Base-by-base conservation (phyloP, 208 protist genomes). In the Tritrichomonas musculus region DNA sequence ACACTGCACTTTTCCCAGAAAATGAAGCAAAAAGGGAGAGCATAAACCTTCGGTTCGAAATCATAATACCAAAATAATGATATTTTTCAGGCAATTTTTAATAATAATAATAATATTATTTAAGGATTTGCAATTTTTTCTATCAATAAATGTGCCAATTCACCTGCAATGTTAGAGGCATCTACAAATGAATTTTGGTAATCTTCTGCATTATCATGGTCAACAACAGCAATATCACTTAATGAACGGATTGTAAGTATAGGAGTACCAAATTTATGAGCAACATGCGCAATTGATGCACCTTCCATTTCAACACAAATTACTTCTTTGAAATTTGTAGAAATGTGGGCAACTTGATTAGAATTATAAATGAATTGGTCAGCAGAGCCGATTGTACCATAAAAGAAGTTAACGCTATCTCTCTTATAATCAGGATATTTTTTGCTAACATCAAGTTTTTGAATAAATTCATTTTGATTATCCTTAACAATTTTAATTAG, bases 291-390 rank as follows among this genome's bases (percentile, higher is more conserved):
- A n/a, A 82, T 82, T 47, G 73, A 25, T n/a, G n/a, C 30, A n/a
- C 73, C 73, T 50, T 82, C 73, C 73, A 82, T 82, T 82, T 82
- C 73, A 53, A 82, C 73, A 53, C 73, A 82, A 20, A 50, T 50
- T n/a, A 82, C 73, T 50, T 49, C 2, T 47, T 14, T 25, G 41
- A 82, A 82, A 9, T 9, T n/a, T 27, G 47, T 50, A 53, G 47
- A 20, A 50, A 82, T 82, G 47, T 36, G 47, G 17, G 4, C 1
- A 53, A 82, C 73, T 53, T 82, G 73, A 47, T 82, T 41, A 47
- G 3, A 0, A 11, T 9, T 82, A 22, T 14, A 50, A n/a, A 82
- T 53, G 25, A 82, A 82, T 50, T 47, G 41, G 41, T 82, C 73
- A 53, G n/a, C 33, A 47, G 73, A 82, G 11, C n/a, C 73, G 25